Evolutionary conservation across 225 moss, liverwort and hornwort species (phyloP), one percentile per base, ranked within the genome.

Genomic region (Marchantia polymorpha): DNA sequence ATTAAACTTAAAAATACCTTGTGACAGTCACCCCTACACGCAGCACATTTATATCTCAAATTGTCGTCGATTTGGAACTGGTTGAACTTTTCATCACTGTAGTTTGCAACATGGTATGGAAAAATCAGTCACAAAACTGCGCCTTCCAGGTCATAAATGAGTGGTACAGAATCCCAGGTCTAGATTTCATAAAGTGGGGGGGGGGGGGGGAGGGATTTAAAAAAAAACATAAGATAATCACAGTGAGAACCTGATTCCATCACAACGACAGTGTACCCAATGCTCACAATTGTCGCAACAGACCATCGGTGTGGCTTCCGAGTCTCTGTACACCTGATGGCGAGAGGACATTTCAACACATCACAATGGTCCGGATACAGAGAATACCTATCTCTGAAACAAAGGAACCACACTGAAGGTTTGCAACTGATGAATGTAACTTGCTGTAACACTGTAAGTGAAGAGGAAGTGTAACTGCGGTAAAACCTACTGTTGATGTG

Each of bases 201-300:
- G 13, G 56, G 56, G 19, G 56, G 13, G 56, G 56, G n/a, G n/a
- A n/a, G n/a, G n/a, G 39, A 2, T 39, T 39, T 39, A 2, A 2
- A 39, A 5, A 39, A 39, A 39, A 39, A 2, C 39, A 39, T 39
- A 39, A 39, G n/a, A 73, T 16, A 27, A 14, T 16, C n/a, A 0
- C 2, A 53, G 59, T 39, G 59, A 12, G 13, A 46, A 91, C 93
- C 93, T 95, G 84, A 99, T 99, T 55, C 93, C 93, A 86, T 99
- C 97, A 85, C 97, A 99, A 78, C 88, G 87, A 81, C 94, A 93
- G 60, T 99, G 97, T 73, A 99, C 97, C 97, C 97, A 99, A 78
- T 95, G 97, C 86, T 95, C 95, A 77, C 97, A 99, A 67, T 86
- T 87, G 83, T 99, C 97, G 84, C 97, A 99, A 81, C 97, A 94